Base-by-base conservation (phyloP, 306 rosid species). In the Chamaecrista fasciculata region DNA sequence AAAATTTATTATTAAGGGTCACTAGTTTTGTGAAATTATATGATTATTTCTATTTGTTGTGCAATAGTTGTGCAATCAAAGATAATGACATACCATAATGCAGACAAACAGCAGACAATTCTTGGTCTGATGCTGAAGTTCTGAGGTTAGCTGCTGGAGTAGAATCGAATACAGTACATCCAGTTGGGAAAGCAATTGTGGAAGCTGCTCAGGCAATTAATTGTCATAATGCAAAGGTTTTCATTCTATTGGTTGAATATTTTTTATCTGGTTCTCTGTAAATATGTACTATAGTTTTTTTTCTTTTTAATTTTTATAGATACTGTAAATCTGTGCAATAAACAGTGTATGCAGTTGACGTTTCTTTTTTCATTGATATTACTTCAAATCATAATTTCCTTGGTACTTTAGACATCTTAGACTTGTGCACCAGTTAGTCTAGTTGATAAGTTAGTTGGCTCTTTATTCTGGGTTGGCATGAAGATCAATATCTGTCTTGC, bases 111-210 rank as follows among this genome's bases (percentile, higher is more conserved):
- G 67, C 79, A 19, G 72, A 74, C 60, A 73, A 68, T 75, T 56
- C 70, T 39, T 82, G 81, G 86, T 81, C 97, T 56, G 91, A 90
- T 78, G 78, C 66, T 62, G 98, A 93, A 71, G 76, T 93, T 83
- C 80, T 93, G 50, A 85, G 80, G 78, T 79, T 90, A 62, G 98
- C 98, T 58, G 97, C 98, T 80, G 96, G 82, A 8, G 97, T 93
- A 36, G 98, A 93, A 80, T 83, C 91, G 59, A 93, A 90, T 77
- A 90, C 98, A 63, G 74, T 88, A 73, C 98, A 93, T 79, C 98
- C 98, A 44, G 84, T 93, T 53, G 98, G 93, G 15, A 93, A 86
- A 82, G 98, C 98, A 18, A 90, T 93, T 71, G 94, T 93, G 61
- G 91, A 85, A 50, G 98, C 98, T 53, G 96, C 97, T 78, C 86